A percentile compares a stretch with the other conserved stretches of the same genome.
Evolutionary conservation across 2,329 filamentous ascomycete genomes (phyloP).

Genomic region (Scedosporium minutisporum): DNA sequence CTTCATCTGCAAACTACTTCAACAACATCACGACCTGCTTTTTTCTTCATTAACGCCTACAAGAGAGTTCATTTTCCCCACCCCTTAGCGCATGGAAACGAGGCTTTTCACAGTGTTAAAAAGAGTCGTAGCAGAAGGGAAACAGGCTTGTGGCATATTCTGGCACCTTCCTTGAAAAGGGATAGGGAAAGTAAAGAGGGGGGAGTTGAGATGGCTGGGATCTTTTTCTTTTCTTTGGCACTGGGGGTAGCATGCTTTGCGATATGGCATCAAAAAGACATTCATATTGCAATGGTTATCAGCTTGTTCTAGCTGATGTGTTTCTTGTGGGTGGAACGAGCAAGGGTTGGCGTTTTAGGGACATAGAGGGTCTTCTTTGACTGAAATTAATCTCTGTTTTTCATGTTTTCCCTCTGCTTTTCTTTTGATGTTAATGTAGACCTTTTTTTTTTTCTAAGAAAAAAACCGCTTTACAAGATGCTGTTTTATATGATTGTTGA

Average conservation of each 20-base stretch:
- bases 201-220: neutral
- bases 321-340: neutral
- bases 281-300: neutral
- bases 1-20: no score
- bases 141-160: no score
- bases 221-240: neutral
- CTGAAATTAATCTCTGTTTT: neutral
- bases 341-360: constrained; percentile 5
- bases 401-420: neutral
- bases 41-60: no score
- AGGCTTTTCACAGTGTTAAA: neutral
- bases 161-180: no score
- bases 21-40: no score
- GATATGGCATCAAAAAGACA: neutral
- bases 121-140: neutral
- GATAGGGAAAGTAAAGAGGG: neutral
- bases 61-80: no score
- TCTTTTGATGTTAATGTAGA: neutral
- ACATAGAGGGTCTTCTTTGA: constrained; percentile 1
- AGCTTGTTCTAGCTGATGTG: neutral
- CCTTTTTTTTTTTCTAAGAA: neutral
- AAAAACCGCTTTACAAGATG: neutral
- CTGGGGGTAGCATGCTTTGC: neutral
- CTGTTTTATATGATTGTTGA: no score
- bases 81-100: neutral